Evolutionary conservation across 129 eudicot genomes (phyloP).

Genomic region (Artemisia tridentata): DNA sequence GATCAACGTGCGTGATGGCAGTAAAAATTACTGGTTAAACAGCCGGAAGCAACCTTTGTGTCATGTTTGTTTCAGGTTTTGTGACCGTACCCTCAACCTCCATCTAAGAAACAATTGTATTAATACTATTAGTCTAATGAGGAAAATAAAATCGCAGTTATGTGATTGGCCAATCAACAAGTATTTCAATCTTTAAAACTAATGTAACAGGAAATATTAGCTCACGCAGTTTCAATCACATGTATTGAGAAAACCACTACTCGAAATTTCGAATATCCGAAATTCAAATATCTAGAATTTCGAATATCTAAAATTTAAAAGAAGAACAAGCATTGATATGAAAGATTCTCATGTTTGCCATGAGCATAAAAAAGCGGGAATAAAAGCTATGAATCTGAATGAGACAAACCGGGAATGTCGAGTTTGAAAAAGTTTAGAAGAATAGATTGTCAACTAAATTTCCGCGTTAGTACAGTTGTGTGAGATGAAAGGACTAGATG

Average conservation of each 20-base stretch:
- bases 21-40: too few relatives aligned
- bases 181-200: conserved; percentile 18
- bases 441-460: conserved; percentile 56
- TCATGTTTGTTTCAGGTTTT: conserved; percentile 31
- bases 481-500: conserved; percentile 66
- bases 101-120: conserved; percentile 40
- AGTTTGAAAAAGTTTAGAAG: conserved; percentile 56
- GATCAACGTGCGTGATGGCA: too few relatives aligned
- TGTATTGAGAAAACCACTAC: background rate
- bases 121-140: background rate
- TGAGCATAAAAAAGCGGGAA: conserved; percentile 67
- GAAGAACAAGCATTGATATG: too few relatives aligned
- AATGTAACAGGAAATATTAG: conserved; percentile 11
- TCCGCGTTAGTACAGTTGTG: conserved; percentile 62
- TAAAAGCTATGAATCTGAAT: conserved; percentile 67
- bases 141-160: conserved; percentile 18
- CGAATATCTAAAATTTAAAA: too few relatives aligned
- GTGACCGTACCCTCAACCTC: conserved; percentile 34
- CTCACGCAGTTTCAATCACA: conserved; percentile 37
- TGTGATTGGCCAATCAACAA: conserved; percentile 16
- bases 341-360: conserved; percentile 22
- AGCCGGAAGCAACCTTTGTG: conserved; percentile 52
- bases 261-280: too few relatives aligned
- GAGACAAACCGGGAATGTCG: too few relatives aligned
- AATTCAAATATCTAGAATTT: too few relatives aligned